phyloP scores from a whole-genome alignment of 2,329 filamentous ascomycete species.

The Zasmidium citrigriseum region DNA sequence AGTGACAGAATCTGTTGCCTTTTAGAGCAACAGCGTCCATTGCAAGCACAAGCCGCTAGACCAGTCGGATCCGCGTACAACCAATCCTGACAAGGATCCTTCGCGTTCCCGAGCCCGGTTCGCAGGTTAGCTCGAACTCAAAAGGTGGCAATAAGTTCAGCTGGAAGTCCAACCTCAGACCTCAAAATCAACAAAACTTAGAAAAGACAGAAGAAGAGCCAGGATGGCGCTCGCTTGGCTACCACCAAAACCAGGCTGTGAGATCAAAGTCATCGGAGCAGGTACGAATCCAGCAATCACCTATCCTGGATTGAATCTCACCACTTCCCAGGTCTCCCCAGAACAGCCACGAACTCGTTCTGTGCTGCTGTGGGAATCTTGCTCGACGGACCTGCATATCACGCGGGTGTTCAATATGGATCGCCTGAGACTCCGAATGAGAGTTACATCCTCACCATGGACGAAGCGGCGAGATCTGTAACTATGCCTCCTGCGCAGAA shows the following conservation, averaged over 20 bases:
- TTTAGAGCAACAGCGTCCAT: too few species aligned
- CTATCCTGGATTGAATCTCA: background rate
- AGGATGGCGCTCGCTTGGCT: background rate
- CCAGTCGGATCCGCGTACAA: too few species aligned
- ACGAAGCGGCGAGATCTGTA: conserved; percentile 3
- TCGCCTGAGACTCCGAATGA: conserved; percentile 2
- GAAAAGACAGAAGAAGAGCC: background rate
- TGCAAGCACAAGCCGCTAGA: too few species aligned
- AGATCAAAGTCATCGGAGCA: conserved; percentile 46
- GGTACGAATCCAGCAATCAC: background rate
- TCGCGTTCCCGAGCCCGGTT: too few species aligned
- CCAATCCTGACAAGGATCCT: too few species aligned
- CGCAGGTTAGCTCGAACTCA: background rate
- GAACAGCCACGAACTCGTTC: conserved; percentile 55
- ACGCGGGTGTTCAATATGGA: conserved; percentile 47
- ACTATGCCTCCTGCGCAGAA: conserved; percentile 29
- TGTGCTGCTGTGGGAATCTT: conserved; percentile 50
- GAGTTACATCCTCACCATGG: conserved; percentile 10
- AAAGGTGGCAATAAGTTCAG: too few species aligned
- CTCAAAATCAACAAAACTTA: too few species aligned
- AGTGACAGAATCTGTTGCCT: too few species aligned
- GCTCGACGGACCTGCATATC: conserved; percentile 51
- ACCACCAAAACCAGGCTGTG: conserved; percentile 4
- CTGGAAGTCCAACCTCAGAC: too few species aligned
- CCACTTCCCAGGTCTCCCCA: conserved; percentile 37